Evolutionary conservation across 495 filamentous ascomycete genomes (phyloP).

Genomic region (Cercophora newfieldiana): DNA sequence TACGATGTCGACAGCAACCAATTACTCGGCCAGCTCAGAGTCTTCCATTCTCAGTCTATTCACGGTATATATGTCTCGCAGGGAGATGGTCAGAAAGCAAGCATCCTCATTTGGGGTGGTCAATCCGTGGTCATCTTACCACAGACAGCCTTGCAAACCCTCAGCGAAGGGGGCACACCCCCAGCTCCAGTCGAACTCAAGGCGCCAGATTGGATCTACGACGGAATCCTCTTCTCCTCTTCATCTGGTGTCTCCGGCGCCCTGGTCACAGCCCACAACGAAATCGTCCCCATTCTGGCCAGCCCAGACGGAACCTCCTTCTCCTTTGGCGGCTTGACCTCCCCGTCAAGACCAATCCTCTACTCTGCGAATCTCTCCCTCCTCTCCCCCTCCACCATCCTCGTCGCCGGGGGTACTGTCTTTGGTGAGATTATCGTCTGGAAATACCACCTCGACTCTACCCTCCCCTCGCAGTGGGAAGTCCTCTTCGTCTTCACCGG

Average conservation of each 20-base stretch:
- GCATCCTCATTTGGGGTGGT: conserved; percentile 60
- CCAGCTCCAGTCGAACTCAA: conserved; percentile 17
- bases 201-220: conserved; percentile 81
- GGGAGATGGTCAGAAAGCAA: not conserved
- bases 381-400: conserved; percentile 55
- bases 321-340: conserved; percentile 48
- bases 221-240: conserved; percentile 58
- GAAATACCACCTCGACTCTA: conserved; percentile 57
- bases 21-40: conserved; percentile 40
- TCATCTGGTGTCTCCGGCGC: conserved; percentile 33
- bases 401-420: conserved; percentile 85
- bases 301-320: conserved; percentile 21
- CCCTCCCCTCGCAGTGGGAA: conserved; percentile 22
- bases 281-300: conserved; percentile 47
- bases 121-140: conserved; percentile 36
- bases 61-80: conserved; percentile 62
- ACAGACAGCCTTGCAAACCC: conserved; percentile 20
- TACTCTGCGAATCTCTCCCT: conserved; percentile 77
- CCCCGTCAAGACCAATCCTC: conserved; percentile 79
- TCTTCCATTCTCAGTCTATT: conserved; percentile 66
- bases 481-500: conserved; percentile 77
- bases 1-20: conserved; percentile 46
- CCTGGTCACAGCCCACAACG: conserved; percentile 85
- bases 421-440: conserved; percentile 93
- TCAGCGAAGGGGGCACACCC: conserved; percentile 23